Conservation (phyloP, 805 yeast genomes). For the Saturnispora besseyi region DNA sequence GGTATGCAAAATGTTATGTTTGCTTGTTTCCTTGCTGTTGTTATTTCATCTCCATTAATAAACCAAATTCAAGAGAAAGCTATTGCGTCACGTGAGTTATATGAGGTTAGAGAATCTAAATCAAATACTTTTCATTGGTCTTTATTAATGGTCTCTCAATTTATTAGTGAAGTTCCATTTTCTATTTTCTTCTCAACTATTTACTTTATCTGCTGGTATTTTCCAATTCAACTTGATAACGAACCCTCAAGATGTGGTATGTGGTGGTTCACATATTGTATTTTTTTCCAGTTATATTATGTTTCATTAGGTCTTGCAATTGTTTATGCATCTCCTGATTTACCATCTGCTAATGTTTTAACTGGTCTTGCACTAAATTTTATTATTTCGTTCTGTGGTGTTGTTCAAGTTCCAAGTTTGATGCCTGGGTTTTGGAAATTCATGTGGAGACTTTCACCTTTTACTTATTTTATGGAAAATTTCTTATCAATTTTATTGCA, state of each 20-base stretch:
- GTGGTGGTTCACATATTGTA: constrained; percentile 29
- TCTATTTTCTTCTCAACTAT: constrained; percentile 40
- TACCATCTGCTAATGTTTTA: constrained; percentile 59
- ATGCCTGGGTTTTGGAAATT: constrained; percentile 83
- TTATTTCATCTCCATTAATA: constrained; percentile 47
- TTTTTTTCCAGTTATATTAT: constrained; percentile 37
- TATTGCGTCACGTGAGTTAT: constrained; percentile 48
- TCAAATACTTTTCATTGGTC: constrained; percentile 72
- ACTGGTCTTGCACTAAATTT: constrained; percentile 47
- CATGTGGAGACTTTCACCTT: constrained; percentile 68
- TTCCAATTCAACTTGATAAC: constrained; percentile 28
- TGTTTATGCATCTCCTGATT: constrained; percentile 50
- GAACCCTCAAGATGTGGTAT: constrained; percentile 37
- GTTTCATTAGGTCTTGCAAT: constrained; percentile 44
- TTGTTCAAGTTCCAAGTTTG: constrained; percentile 44
- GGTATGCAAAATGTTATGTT: constrained; percentile 55
- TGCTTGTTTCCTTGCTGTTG: constrained; percentile 44
- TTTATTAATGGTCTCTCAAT: constrained; percentile 44
- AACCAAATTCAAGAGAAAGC: constrained; percentile 59
- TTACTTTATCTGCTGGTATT: constrained; percentile 33
- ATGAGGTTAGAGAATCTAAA: constrained; percentile 60
- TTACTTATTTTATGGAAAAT: constrained; percentile 56
- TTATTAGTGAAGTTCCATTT: constrained; percentile 53
- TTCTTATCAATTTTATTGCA: constrained; percentile 43
- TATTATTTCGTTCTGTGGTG: constrained; percentile 59